Evolutionary conservation across 208 protist genomes (phyloP), one percentile per base, ranked within the genome.

Genomic region (Trypanosoma lewisi): DNA sequence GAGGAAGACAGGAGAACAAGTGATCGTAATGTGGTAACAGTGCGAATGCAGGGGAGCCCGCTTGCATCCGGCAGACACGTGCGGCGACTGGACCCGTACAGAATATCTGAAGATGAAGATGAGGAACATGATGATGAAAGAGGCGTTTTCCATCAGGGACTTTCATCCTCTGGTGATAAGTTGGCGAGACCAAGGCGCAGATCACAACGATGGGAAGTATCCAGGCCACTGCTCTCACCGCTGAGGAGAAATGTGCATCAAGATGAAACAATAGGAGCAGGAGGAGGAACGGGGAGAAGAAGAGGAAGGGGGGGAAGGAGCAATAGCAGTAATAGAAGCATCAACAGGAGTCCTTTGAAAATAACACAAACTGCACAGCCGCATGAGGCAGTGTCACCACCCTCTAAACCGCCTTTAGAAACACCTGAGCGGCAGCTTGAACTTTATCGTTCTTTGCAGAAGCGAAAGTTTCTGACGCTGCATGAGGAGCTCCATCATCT

Each of bases 401-500:
- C 63, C 33, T n/a, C 8, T 16, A 66, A 62, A 42, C 30, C 60
- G 19, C 19, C 30, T 7, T 49, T 67, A 12, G 69, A 66, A 30
- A 37, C 44, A 28, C 48, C 45, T 34, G 50, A 65, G 39, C 16
- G 63, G 25, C 53, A 70, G 30, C 54, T 63, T 51, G 82, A 80
- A 11, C 56, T 65, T 33, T 89, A 93, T 69, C 69, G 66, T 19
- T 63, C 62, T 17, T 52, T 88, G 44, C 77, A 91, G 33, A 60
- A 79, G 27, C 77, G 77, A 31, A 60, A 75, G 27, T 94, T 94
- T 66, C 62, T 54, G 33, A 77, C 70, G 8, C n/a, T 63, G 17
- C 63, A 80, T 49, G 88, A 94, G 56, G 88, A 94, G 52, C 72
- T 91, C 0, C 65, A 77, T 23, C 83, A 87, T 57, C 51, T 94